Percentiles rank a stretch among this genome's conserved stretches.
phyloP scores from a whole-genome alignment of 257 asterid genomes.

The Solanum gandarillasii region DNA sequence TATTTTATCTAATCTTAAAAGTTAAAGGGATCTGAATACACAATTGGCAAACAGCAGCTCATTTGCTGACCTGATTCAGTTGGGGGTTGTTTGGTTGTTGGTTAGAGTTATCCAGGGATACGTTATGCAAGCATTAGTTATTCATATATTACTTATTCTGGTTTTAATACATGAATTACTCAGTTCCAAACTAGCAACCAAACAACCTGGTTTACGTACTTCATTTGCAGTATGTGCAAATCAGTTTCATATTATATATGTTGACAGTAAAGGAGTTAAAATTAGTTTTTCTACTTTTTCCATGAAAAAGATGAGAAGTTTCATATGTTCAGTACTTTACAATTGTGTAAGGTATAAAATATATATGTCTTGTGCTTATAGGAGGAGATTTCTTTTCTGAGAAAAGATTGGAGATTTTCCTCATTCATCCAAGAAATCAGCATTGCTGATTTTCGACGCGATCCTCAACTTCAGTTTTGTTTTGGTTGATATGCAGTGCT shows the following conservation, averaged over 20 bases:
- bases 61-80: background rate
- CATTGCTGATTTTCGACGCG: background rate
- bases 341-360: background rate
- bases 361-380: background rate
- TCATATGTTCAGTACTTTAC: background rate
- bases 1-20: background rate
- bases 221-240: background rate
- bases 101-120: background rate
- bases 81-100: background rate
- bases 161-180: too few relatives aligned
- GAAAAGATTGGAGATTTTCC: background rate
- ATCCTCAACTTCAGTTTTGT: background rate
- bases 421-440: background rate
- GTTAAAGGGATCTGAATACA: background rate
- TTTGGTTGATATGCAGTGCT: constrained; percentile 46
- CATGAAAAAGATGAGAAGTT: background rate
- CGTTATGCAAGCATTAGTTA: background rate
- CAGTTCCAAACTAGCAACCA: background rate
- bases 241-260: background rate
- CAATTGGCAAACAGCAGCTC: background rate
- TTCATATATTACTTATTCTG: background rate
- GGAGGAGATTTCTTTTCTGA: background rate
- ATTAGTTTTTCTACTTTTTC: background rate
- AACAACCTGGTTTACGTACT: background rate
- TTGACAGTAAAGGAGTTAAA: background rate